These are phyloP conservation scores for Mangifera indica DNA, from an alignment of 345 rosid species.

Conservation along the genomic window DNA sequence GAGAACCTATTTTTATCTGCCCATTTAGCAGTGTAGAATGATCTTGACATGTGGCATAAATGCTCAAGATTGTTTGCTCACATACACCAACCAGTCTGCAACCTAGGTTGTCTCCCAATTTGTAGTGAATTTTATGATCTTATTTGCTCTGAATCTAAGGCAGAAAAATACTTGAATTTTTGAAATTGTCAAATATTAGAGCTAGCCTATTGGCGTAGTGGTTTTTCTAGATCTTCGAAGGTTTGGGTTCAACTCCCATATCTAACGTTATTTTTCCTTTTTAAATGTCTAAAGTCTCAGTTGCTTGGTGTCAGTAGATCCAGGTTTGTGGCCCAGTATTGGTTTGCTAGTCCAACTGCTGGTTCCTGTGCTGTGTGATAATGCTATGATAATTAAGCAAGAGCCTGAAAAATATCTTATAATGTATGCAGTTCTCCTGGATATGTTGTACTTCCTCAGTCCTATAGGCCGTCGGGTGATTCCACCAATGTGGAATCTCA, in stretches of 20 bases:
- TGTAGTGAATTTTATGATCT: background rate
- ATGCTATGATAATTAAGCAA: background rate
- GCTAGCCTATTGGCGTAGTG: background rate
- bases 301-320: background rate
- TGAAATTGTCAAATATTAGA: background rate
- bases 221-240: background rate
- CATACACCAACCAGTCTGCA: background rate
- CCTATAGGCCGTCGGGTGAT: constrained; percentile 26
- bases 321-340: background rate
- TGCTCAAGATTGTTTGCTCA: background rate
- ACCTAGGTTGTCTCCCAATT: background rate
- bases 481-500: constrained; percentile 25
- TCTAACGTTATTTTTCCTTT: background rate
- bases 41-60: background rate
- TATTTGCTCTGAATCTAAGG: background rate
- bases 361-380: constrained; percentile 2
- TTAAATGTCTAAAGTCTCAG: background rate
- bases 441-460: constrained; percentile 41
- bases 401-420: background rate
- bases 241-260: background rate
- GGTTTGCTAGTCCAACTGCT: background rate
- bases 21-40: background rate
- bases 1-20: background rate
- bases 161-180: background rate
- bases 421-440: constrained; percentile 65